Conservation (phyloP, 2,329 filamentous ascomycete genomes). For the Fusarium buharicum region DNA sequence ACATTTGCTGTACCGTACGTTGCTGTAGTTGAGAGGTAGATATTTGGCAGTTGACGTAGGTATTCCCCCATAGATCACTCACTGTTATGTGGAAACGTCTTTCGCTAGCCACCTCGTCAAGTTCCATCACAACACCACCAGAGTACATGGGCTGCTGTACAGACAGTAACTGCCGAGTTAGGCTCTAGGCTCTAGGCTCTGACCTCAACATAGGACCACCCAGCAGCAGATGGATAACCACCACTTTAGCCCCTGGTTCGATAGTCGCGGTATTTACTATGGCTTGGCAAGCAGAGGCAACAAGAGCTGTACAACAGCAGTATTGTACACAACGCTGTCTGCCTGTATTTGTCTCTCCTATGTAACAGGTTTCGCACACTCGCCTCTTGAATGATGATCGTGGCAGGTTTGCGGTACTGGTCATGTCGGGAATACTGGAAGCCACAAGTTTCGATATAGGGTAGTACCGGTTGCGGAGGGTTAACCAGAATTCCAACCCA, state of each 20-base stretch:
- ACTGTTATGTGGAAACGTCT: neutral
- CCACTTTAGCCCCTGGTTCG: neutral
- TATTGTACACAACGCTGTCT: neutral
- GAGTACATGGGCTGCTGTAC: neutral
- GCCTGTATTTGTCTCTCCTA: no score
- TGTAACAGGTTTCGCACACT: neutral
- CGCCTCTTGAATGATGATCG: neutral
- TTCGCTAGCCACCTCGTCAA: neutral
- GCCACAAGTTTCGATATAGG: slow-evolving; percentile 11
- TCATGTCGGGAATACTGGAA: neutral
- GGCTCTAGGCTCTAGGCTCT: neutral
- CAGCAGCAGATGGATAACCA: slow-evolving; percentile 2
- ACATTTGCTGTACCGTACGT: neutral
- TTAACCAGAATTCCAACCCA: neutral
- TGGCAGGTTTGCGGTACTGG: neutral
- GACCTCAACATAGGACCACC: neutral
- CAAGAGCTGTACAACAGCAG: neutral
- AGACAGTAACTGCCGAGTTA: slow-evolving; percentile 6
- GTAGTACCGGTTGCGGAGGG: slow-evolving; percentile 2
- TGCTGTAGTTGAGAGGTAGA: neutral
- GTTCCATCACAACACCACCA: slow-evolving; percentile 1
- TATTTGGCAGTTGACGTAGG: neutral
- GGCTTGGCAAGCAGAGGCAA: slow-evolving; percentile 1
- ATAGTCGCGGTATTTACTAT: slow-evolving; percentile 1
- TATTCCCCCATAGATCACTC: neutral